Percentiles rank a stretch among this genome's conserved stretches.
These are phyloP conservation scores for Schrenkiella parvula DNA, from an alignment of 345 rosid genomes.

Conservation along the genomic window DNA sequence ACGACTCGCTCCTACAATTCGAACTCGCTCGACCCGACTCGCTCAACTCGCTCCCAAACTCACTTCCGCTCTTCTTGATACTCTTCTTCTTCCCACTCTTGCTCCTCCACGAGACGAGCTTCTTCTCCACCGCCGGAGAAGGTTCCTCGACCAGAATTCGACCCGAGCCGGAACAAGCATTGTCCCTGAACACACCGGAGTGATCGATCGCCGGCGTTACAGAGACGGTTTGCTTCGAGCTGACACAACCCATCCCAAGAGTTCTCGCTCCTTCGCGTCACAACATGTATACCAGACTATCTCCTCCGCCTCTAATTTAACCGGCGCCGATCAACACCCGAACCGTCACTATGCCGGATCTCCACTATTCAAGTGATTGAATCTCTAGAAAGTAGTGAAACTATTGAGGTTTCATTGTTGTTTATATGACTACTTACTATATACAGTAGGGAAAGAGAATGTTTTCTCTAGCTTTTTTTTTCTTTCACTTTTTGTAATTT, in stretches of 20 bases:
- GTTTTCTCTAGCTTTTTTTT: slow-evolving; percentile 8
- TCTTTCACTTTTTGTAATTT: not conserved
- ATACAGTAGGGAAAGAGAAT: slow-evolving; percentile 6
- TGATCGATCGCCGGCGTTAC: slow-evolving; percentile 87
- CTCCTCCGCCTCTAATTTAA: not conserved
- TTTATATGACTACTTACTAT: not conserved
- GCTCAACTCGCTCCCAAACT: slow-evolving; percentile 47
- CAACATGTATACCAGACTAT: not conserved
- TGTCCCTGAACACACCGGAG: slow-evolving; percentile 56
- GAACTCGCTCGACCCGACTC: slow-evolving; percentile 74
- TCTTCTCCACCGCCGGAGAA: slow-evolving; percentile 20
- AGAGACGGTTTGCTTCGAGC: slow-evolving; percentile 87
- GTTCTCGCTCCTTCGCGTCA: not conserved
- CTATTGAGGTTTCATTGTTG: not conserved
- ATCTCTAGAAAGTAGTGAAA: slow-evolving; percentile 2
- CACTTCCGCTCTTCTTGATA: slow-evolving; percentile 34
- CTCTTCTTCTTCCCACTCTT: slow-evolving; percentile 34
- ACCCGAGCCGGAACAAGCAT: slow-evolving; percentile 24
- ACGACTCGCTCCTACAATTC: slow-evolving; percentile 52
- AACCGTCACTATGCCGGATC: not conserved
- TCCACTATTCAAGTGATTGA: not conserved
- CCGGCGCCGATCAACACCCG: not conserved
- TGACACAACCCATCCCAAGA: slow-evolving; percentile 81
- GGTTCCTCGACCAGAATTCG: slow-evolving; percentile 19
- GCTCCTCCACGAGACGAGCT: slow-evolving; percentile 31